Evolutionary conservation across 306 rosid species (phyloP).

Genomic region (Glycine latifolia): DNA sequence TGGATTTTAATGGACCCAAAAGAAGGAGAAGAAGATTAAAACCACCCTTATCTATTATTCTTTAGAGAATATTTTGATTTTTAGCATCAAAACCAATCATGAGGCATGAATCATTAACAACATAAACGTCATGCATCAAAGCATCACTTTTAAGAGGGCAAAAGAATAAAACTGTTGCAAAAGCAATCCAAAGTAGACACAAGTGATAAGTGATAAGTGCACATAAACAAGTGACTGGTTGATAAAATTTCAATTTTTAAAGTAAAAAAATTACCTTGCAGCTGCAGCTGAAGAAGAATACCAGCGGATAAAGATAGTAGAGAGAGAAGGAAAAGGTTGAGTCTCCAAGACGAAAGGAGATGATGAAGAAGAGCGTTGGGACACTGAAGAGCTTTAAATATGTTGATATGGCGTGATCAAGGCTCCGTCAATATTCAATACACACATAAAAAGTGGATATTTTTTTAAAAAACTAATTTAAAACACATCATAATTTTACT

Average conservation of each 20-base stretch:
- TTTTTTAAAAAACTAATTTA: background rate
- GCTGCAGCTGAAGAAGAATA: slow-evolving; percentile 37
- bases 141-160: background rate
- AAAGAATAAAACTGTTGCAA: background rate
- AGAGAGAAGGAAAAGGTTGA: background rate
- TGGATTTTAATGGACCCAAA: slow-evolving; percentile 2
- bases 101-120: slow-evolving; percentile 1
- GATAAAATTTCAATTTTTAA: slow-evolving; percentile 25
- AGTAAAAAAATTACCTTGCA: slow-evolving; percentile 32
- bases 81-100: slow-evolving; percentile 3
- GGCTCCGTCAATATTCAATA: background rate
- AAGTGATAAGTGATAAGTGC: background rate
- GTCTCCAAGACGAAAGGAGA: slow-evolving; percentile 38
- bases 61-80: background rate
- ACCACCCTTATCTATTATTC: background rate
- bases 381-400: slow-evolving; percentile 10
- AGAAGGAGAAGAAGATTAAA: background rate
- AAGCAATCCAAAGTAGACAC: slow-evolving; percentile 33
- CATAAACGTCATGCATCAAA: slow-evolving; percentile 8
- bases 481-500: background rate
- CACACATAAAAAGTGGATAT: background rate
- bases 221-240: background rate
- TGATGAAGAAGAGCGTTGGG: slow-evolving; percentile 41
- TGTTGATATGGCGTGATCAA: background rate
- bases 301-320: background rate